phyloP scores from a whole-genome alignment of 2,329 filamentous ascomycete species.

The Nothopassalora personata region DNA sequence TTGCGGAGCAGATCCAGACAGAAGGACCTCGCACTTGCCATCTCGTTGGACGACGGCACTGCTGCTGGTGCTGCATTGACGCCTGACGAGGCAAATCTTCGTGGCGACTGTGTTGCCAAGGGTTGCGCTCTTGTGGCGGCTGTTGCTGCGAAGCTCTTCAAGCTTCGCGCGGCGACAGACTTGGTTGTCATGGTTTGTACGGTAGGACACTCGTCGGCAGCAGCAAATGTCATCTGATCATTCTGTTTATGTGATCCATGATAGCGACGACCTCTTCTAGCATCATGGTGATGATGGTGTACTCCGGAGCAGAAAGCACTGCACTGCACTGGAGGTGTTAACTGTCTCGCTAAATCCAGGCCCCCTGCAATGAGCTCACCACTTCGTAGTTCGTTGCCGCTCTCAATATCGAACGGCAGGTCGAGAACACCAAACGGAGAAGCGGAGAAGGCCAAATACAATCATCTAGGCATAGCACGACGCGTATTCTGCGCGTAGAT shows the following conservation, averaged over 20 bases:
- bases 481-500: too few species aligned
- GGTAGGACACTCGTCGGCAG: neutral
- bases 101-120: neutral
- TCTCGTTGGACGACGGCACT: slow-evolving; percentile 36
- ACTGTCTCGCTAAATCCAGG: neutral
- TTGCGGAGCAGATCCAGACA: slow-evolving; percentile 60
- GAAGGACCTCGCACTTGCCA: slow-evolving; percentile 52
- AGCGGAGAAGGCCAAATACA: too few species aligned
- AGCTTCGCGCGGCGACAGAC: neutral
- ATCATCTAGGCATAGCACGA: too few species aligned
- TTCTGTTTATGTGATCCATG: neutral
- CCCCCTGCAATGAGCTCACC: neutral
- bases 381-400: neutral
- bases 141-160: neutral
- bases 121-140: slow-evolving; percentile 4
- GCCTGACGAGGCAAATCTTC: slow-evolving; percentile 10
- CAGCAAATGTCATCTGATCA: too few species aligned
- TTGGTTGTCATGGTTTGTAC: neutral
- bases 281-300: neutral
- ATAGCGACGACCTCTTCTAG: neutral
- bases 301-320: neutral
- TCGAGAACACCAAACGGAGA: too few species aligned
- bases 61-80: slow-evolving; percentile 23
- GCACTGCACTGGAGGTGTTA: neutral
- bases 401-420: neutral